Evolutionary conservation across 768 basidiomycete genomes (phyloP), one percentile per base, ranked within the genome.

Genomic region (Naganishia vishniacii): DNA sequence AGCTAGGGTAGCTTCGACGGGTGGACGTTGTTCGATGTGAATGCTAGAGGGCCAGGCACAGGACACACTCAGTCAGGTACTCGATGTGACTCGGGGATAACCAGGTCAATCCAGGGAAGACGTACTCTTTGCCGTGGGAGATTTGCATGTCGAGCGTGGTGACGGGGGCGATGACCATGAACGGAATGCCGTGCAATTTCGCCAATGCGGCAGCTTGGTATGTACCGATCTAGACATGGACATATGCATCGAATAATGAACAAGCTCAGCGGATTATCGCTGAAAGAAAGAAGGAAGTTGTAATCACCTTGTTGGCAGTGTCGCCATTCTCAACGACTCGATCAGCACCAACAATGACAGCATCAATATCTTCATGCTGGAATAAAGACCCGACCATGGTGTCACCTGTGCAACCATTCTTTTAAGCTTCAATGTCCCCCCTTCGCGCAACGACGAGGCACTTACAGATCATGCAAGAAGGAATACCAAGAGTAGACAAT

Each of bases 331-430:
- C 83, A 1, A 91, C 89, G 68, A 98, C 86, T 64, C 91, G 81
- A 74, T 93, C 91, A 16, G 91, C 89, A 41, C 91, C 90, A 40
- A 92, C 91, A 60, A 81, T 89, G 61, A 92, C 85, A 28, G 86
- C 89, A 71, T 91, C 88, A 59, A 93, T 89, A 73, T 88, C 82
- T 73, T 91, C 85, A 73, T 93, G 90, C 60, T 75, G 78, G 80
- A 98, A 89, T 58, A 97, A 79, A 0, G 91, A 93, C 9, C 94
- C 94, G 18, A 98, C 89, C 88, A 95, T 95, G 37, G 90, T 94
- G 73, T 98, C 94, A 73, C 53, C 53, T 56, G 37, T n/a, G 20
- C 32, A 67, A 68, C 70, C 5, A 2, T n/a, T n/a, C n/a, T n/a
- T n/a, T n/a, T n/a, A n/a, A n/a, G n/a, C n/a, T n/a, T n/a, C n/a